Percentiles rank a stretch among this genome's conserved stretches.
These are phyloP conservation scores for Coffea eugenioides DNA, from an alignment of 257 asterid species.

Conservation along the genomic window DNA sequence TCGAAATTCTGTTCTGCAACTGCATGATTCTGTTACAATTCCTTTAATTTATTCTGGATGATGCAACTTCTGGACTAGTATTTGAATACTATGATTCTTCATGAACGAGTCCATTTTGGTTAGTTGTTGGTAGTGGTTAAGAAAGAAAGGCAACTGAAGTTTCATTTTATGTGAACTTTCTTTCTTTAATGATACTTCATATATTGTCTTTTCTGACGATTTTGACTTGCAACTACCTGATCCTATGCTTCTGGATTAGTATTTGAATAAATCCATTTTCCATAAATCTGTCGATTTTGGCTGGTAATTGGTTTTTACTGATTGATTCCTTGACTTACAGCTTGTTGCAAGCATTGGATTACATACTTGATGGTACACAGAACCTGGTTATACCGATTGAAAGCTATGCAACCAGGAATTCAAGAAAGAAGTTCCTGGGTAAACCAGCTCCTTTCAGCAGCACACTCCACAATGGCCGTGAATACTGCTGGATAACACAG, in stretches of 20 bases:
- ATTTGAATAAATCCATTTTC: background rate
- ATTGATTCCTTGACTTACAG: conserved; percentile 30
- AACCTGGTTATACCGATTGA: conserved; percentile 72
- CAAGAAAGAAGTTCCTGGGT: conserved; percentile 45
- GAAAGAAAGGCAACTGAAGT: no score
- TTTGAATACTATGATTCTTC: background rate
- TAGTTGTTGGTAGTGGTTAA: background rate
- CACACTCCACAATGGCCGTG: conserved; percentile 30
- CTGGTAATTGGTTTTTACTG: background rate
- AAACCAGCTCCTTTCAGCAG: conserved; percentile 21
- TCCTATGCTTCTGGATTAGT: background rate
- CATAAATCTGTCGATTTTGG: background rate
- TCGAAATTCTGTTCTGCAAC: background rate
- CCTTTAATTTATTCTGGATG: background rate
- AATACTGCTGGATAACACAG: conserved; percentile 76
- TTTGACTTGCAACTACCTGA: background rate
- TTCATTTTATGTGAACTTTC: no score
- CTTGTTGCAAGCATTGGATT: conserved; percentile 70
- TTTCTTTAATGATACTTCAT: background rate
- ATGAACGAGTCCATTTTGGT: background rate
- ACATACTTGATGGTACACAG: conserved; percentile 72
- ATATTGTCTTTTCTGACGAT: background rate
- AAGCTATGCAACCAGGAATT: conserved; percentile 30
- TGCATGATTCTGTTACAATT: background rate
- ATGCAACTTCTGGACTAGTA: background rate